phyloP scores from a whole-genome alignment of 352 stramenopile genomes.

The Phytopythium boreale region DNA sequence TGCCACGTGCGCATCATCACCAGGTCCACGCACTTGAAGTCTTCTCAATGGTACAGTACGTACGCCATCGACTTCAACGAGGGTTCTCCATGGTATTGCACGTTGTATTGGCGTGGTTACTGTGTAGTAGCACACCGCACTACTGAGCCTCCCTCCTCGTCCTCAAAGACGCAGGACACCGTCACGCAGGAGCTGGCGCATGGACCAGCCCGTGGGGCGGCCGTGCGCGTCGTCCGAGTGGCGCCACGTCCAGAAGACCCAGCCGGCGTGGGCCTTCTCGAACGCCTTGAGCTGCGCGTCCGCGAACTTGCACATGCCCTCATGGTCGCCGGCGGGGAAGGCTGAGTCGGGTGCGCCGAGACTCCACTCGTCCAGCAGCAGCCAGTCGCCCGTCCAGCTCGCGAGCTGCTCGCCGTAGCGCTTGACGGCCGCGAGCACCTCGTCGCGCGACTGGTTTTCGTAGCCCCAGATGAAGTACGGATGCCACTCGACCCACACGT shows the following conservation, averaged over 20 bases:
- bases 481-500: conserved; percentile 52
- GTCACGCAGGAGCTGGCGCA: conserved; percentile 76
- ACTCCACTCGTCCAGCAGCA: conserved; percentile 86
- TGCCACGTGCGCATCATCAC: conserved; percentile 1
- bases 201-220: conserved; percentile 60
- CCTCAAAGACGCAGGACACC: conserved; percentile 40
- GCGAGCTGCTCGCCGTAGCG: conserved; percentile 53
- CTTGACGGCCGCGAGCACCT: conserved; percentile 58
- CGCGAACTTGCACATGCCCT: conserved; percentile 46
- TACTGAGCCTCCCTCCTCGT: too few species aligned
- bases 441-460: conserved; percentile 44
- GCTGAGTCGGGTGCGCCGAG: conserved; percentile 52
- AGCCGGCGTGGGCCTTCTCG: conserved; percentile 61
- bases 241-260: conserved; percentile 86
- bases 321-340: conserved; percentile 48
- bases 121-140: too few species aligned
- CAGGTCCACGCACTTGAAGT: background rate
- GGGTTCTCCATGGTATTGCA: background rate
- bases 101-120: background rate
- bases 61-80: background rate
- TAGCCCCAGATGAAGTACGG: conserved; percentile 70
- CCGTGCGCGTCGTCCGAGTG: conserved; percentile 67
- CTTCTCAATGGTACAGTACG: background rate
- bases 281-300: conserved; percentile 59
- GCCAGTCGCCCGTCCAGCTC: conserved; percentile 62